Base-by-base conservation (phyloP, 2,329 filamentous ascomycete species). In the Beauveria scarabaeidicola region DNA sequence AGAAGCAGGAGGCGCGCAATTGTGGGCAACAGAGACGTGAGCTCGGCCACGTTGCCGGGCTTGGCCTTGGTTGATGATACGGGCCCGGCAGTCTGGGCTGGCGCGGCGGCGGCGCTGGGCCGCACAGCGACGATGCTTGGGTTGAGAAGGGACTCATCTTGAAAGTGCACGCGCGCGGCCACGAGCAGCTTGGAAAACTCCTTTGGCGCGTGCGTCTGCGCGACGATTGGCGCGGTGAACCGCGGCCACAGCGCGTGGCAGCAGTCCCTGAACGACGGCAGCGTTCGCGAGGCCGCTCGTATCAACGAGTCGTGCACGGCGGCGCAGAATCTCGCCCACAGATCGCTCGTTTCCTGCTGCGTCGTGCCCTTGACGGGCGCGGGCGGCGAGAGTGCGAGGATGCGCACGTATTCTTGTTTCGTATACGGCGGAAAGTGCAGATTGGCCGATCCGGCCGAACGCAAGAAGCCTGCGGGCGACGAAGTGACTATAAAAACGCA, bases 291-390 rank as follows among this genome's bases (percentile, higher is more conserved):
- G 3, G 91, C 91, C 51, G 90, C 85, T 63, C 88, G 90, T 52
- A 88, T 85, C 13, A 97, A 79, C 1, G 92, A 86, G 69, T 99
- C 94, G 79, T 95, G 94, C 15, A 96, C 85, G 5, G 90, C 90
- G 52, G 84, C 84, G 63, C 87, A 84, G 76, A 96, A 97, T 48
- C 91, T 86, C 15, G 84, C 77, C 88, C 89, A 94, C 17, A 93
- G 81, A 73, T 88, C 88, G 25, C 74, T 70, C 10, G 87, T 87
- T 61, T 84, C 81, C 52, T 76, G 73, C 52, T 70, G 65, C 2
- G 75, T 78, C 23, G 76, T 85, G 74, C 77, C 85, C 67, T 70
- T 75, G 65, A 76, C 78, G 11, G 75, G 61, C 1, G 67, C 61
- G 0, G 78, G 76, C 2, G 77, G 76, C 2, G 73, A 75, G 7